Conservation (phyloP, 2,329 filamentous ascomycete genomes). For the Colletotrichum lupini region DNA sequence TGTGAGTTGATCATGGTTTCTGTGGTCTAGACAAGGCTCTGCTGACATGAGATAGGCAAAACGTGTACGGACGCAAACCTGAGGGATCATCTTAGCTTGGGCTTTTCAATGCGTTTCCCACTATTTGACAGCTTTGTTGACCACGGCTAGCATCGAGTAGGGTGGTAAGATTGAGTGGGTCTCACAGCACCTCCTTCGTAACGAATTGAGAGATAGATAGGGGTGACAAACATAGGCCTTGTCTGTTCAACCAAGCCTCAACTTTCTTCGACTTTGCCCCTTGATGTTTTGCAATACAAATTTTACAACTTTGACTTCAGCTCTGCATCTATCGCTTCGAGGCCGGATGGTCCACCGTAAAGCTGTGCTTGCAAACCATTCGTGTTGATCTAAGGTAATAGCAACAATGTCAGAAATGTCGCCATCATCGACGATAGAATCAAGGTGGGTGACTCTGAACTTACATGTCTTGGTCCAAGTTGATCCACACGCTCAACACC, state of each 20-base stretch:
- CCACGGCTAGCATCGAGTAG: not conserved
- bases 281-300: not conserved
- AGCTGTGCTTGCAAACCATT: constrained; percentile 32
- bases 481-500: constrained; percentile 40
- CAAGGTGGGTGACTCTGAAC: constrained; percentile 4
- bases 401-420: not conserved
- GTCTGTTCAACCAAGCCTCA: not conserved
- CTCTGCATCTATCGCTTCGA: constrained; percentile 37
- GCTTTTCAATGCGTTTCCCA: not conserved
- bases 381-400: constrained; percentile 31
- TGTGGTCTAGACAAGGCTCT: not conserved
- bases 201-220: not conserved
- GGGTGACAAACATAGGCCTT: not conserved
- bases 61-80: not conserved
- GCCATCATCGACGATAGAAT: not conserved
- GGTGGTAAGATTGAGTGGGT: not conserved
- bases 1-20: constrained; percentile 34
- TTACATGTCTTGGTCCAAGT: constrained; percentile 39
- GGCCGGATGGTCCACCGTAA: constrained; percentile 37
- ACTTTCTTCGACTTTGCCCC: not conserved
- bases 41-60: not conserved
- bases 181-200: not conserved
- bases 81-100: not conserved
- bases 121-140: not conserved
- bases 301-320: constrained; percentile 13